Percentiles rank a stretch among this genome's conserved stretches.
phyloP scores from a whole-genome alignment of 192 early-diverging fungal species.

The Funneliformis mosseae region DNA sequence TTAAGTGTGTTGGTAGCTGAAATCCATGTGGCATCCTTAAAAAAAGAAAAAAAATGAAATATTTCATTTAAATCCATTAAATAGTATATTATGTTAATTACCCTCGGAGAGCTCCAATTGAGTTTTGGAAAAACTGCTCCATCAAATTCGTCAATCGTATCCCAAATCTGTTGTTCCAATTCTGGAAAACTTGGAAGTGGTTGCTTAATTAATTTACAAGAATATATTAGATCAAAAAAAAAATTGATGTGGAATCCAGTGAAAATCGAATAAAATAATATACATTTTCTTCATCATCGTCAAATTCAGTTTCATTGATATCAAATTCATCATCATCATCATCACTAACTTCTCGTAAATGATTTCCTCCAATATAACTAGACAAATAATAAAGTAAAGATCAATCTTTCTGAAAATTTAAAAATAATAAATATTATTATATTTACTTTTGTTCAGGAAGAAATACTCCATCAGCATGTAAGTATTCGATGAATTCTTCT shows the following conservation, averaged over 20 bases:
- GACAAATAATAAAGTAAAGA: conserved; percentile 37
- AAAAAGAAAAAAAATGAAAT: not conserved
- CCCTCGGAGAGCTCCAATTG: conserved; percentile 92
- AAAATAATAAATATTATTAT: not conserved
- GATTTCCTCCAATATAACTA: conserved; percentile 33
- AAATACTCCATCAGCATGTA: conserved; percentile 83
- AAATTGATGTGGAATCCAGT: not conserved
- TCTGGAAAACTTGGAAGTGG: conserved; percentile 61
- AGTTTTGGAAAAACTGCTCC: conserved; percentile 91
- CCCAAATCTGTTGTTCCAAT: conserved; percentile 63
- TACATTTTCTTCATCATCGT: conserved; percentile 41
- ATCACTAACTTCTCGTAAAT: conserved; percentile 17
- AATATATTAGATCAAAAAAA: not conserved
- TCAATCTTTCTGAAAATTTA: conserved; percentile 32
- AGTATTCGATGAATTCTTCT: conserved; percentile 78
- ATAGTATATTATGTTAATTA: conserved; percentile 31
- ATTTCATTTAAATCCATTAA: not conserved
- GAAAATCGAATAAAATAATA: not conserved
- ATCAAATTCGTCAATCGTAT: conserved; percentile 70
- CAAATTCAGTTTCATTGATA: conserved; percentile 44
- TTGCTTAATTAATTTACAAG: conserved; percentile 31
- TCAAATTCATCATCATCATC: conserved; percentile 42
- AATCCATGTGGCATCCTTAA: conserved; percentile 89
- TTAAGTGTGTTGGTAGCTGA: conserved; percentile 74
- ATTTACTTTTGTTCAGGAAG: conserved; percentile 71